These are phyloP conservation scores for Exophiala phaeomuriformis DNA, from an alignment of 2,329 filamentous ascomycete species.

Conservation along the genomic window DNA sequence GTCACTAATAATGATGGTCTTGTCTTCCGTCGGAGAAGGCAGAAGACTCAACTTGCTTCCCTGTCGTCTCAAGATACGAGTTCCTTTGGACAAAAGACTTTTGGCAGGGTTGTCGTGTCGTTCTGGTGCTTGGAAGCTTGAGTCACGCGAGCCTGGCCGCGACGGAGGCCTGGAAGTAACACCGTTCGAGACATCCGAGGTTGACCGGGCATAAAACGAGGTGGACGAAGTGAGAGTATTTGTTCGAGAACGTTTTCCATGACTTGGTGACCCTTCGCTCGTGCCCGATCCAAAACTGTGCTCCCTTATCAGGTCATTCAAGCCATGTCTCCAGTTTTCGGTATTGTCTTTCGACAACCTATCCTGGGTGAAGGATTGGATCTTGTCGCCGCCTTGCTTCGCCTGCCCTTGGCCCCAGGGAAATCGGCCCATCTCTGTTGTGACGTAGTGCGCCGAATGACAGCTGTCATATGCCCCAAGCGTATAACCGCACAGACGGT, in stretches of 20 bases:
- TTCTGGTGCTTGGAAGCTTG: conserved; percentile 6
- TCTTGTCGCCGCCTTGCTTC: conserved; percentile 20
- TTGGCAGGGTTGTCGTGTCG: conserved; percentile 30
- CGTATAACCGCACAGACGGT: background rate
- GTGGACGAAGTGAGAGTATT: conserved; percentile 19
- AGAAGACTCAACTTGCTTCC: conserved; percentile 42
- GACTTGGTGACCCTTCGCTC: conserved; percentile 6
- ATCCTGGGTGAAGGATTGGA: conserved; percentile 20
- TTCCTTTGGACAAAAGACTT: conserved; percentile 38
- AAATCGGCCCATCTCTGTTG: conserved; percentile 22
- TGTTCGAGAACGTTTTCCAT: conserved; percentile 16
- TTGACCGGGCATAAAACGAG: conserved; percentile 14
- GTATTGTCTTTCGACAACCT: conserved; percentile 18
- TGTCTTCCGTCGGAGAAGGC: conserved; percentile 33
- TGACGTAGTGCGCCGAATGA: background rate
- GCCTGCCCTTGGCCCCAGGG: conserved; percentile 19
- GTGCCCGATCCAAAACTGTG: conserved; percentile 5
- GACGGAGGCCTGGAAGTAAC: conserved; percentile 16
- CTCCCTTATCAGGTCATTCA: conserved; percentile 22
- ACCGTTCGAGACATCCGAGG: conserved; percentile 17
- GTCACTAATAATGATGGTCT: conserved; percentile 13
- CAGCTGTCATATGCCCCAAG: background rate
- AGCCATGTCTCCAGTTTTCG: conserved; percentile 22
- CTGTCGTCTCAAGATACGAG: conserved; percentile 42
- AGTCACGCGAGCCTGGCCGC: conserved; percentile 13